Evolutionary conservation across 331 rosid genomes (phyloP).

Genomic region (Rhamnella rubrinervis): DNA sequence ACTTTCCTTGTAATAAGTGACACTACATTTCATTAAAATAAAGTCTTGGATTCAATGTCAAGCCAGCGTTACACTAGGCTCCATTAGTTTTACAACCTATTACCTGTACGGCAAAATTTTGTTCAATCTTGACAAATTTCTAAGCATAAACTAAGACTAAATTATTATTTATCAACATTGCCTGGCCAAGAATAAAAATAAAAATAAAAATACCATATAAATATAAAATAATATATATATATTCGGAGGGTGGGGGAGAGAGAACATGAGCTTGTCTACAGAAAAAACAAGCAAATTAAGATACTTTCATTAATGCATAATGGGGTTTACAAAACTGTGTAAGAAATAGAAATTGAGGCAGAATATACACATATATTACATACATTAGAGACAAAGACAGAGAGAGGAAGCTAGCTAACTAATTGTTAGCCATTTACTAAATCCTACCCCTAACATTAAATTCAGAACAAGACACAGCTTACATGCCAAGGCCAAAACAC

Average conservation of each 20-base stretch:
- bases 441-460: constrained; percentile 30
- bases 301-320: constrained; percentile 32
- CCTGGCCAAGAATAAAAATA: too few relatives aligned
- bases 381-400: constrained; percentile 9
- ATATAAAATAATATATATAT: neutral
- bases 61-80: too few relatives aligned
- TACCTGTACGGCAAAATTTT: too few relatives aligned
- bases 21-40: neutral
- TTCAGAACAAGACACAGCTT: constrained; percentile 26
- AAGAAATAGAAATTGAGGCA: constrained; percentile 21
- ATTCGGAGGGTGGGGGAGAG: neutral
- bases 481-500: constrained; percentile 18
- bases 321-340: constrained; percentile 43
- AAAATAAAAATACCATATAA: neutral
- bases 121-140: too few relatives aligned
- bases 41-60: too few relatives aligned
- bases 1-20: constrained; percentile 8
- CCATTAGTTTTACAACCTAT: too few relatives aligned
- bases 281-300: constrained; percentile 10
- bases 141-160: too few relatives aligned
- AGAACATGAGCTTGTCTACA: neutral
- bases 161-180: too few relatives aligned
- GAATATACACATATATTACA: constrained; percentile 37
- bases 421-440: constrained; percentile 56
- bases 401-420: constrained; percentile 36